Evolutionary conservation across 2,329 filamentous ascomycete genomes (phyloP).

Genomic region (Tolypocladium album): DNA sequence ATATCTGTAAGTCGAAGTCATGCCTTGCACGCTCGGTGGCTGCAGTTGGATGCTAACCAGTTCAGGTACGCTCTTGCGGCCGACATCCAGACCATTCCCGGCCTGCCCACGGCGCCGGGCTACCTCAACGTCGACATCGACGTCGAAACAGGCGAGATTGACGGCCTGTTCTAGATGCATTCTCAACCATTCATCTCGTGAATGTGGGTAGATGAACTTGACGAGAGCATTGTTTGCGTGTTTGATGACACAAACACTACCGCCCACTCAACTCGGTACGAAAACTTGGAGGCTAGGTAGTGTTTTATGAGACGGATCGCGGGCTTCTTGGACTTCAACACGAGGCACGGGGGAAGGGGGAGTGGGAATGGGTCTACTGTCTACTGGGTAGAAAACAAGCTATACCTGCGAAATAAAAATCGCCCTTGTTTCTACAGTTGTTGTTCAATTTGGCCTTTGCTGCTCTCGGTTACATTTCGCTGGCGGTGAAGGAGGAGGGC

Average conservation of each 20-base stretch:
- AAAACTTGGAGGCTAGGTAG: neutral
- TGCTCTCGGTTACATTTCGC: neutral
- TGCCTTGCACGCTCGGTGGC: neutral
- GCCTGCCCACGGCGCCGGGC: constrained; percentile 85
- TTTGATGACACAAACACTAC: neutral
- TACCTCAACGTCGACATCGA: constrained; percentile 91
- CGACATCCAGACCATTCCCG: constrained; percentile 97
- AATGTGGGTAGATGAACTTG: neutral
- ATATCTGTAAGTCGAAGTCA: constrained; percentile 56
- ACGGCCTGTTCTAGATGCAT: constrained; percentile 67
- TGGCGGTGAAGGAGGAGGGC: neutral
- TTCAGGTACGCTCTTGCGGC: constrained; percentile 79
- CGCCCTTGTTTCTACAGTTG: neutral
- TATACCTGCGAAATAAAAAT: neutral
- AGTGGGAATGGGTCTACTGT: neutral
- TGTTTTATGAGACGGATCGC: neutral
- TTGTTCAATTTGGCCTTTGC: neutral
- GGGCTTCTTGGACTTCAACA: constrained; percentile 7
- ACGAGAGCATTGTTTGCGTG: neutral
- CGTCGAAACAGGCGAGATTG: constrained; percentile 72
- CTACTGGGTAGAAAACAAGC: too few species aligned
- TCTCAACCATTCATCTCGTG: neutral
- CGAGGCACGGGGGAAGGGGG: constrained; percentile 6
- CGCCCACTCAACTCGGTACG: neutral
- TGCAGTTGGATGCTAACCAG: constrained; percentile 18